phyloP scores from a whole-genome alignment of 176 grass and related monocot genomes.

The Rhynchospora pubera region DNA sequence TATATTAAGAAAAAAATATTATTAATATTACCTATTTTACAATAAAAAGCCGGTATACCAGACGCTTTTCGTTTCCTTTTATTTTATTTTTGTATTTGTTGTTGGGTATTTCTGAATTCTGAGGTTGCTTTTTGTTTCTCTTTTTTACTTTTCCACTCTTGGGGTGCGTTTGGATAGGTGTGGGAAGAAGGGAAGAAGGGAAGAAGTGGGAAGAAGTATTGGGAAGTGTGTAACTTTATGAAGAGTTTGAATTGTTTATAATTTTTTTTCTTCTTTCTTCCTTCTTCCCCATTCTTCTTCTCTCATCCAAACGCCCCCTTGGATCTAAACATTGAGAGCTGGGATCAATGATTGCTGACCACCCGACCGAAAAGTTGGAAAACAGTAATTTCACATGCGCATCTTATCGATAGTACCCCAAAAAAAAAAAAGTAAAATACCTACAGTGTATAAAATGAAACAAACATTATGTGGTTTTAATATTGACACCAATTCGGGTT shows the following conservation, averaged over 20 bases:
- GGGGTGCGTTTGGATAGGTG: too few relatives aligned
- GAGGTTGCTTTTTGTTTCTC: neutral
- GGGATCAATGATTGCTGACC: constrained; percentile 14
- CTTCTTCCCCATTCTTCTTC: too few relatives aligned
- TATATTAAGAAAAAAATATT: too few relatives aligned
- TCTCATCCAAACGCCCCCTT: too few relatives aligned
- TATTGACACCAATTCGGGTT: neutral
- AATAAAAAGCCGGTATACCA: too few relatives aligned
- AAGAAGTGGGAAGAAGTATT: too few relatives aligned
- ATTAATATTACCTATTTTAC: too few relatives aligned
- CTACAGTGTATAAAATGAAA: neutral
- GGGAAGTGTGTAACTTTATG: too few relatives aligned
- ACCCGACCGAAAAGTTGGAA: neutral
- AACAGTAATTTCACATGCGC: constrained; percentile 14
- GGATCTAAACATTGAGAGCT: neutral
- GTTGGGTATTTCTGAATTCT: neutral
- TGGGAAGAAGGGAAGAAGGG: too few relatives aligned
- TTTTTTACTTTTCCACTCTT: neutral
- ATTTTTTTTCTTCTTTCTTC: too few relatives aligned
- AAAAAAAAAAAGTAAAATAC: neutral
- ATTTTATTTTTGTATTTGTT: neutral
- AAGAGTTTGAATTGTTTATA: too few relatives aligned
- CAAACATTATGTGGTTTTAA: neutral
- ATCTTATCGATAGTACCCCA: neutral
- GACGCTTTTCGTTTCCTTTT: neutral